These are phyloP conservation scores for Cercospora brassicicola DNA, from an alignment of 2,329 filamentous ascomycete genomes.

Conservation along the genomic window DNA sequence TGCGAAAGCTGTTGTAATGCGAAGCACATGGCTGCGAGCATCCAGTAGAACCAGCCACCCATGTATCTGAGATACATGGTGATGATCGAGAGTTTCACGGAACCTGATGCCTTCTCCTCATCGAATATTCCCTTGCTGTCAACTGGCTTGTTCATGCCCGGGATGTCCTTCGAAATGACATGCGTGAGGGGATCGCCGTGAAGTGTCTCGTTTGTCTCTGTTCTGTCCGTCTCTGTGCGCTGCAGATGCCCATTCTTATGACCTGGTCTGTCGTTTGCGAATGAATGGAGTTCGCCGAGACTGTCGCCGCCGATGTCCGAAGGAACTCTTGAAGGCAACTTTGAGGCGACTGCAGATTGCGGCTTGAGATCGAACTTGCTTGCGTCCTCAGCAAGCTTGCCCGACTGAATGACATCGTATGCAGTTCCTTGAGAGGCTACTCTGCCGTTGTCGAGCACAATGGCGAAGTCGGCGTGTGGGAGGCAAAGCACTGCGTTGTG, in stretches of 20 bases:
- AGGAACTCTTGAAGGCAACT: conserved; percentile 72
- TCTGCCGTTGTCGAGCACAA: conserved; percentile 84
- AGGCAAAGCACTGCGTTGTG: conserved; percentile 91
- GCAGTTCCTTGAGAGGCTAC: conserved; percentile 74
- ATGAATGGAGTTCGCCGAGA: conserved; percentile 16
- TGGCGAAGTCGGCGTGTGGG: conserved; percentile 74
- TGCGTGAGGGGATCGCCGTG: conserved; percentile 51
- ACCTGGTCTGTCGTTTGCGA: conserved; percentile 41
- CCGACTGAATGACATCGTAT: conserved; percentile 77
- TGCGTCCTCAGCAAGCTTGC: conserved; percentile 83
- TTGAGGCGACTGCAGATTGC: conserved; percentile 68
- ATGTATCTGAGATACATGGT: conserved; percentile 82
- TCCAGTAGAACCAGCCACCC: conserved; percentile 98
- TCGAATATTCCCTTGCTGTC: conserved; percentile 54
- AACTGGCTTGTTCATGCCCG: conserved; percentile 40
- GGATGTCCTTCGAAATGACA: conserved; percentile 43
- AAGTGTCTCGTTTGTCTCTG: conserved; percentile 37
- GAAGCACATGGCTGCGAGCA: conserved; percentile 72
- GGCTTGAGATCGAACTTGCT: conserved; percentile 65
- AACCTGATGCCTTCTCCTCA: conserved; percentile 79
- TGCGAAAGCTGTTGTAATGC: conserved; percentile 78
- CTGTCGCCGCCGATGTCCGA: conserved; percentile 67
- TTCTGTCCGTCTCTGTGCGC: conserved; percentile 33
- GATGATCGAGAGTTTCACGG: conserved; percentile 85
- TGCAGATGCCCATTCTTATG: conserved; percentile 51